These are phyloP conservation scores for Saccharomycopsis sp. DNA, from an alignment of 805 yeast species.

Conservation along the genomic window DNA sequence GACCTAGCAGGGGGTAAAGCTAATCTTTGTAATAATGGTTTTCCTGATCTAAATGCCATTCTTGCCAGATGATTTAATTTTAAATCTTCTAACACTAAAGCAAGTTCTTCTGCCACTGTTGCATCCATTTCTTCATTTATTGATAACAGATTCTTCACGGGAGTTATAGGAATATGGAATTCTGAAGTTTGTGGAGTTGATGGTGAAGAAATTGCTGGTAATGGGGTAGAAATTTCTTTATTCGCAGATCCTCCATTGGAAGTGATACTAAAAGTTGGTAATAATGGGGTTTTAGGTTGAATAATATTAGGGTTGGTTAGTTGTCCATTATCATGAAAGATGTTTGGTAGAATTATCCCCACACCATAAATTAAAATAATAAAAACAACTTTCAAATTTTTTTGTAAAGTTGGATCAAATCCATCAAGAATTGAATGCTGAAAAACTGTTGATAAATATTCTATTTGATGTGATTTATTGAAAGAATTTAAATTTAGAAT, in stretches of 20 bases:
- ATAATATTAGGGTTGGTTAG: neutral
- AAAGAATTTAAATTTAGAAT: neutral
- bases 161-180: too few species aligned
- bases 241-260: neutral
- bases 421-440: conserved; percentile 2
- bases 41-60: conserved; percentile 6
- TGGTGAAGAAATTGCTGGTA: neutral
- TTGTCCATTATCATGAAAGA: neutral
- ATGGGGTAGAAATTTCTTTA: neutral
- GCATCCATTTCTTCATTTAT: neutral
- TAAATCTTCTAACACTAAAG: neutral
- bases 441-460: conserved; percentile 10
- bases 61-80: neutral
- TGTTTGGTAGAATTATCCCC: conserved; percentile 12
- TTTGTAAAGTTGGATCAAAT: neutral
- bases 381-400: conserved; percentile 4
- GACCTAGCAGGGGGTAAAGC: conserved; percentile 12
- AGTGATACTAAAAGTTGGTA: neutral
- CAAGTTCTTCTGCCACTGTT: neutral
- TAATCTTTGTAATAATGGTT: conserved; percentile 11
- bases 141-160: too few species aligned
- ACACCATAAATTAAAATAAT: conserved; percentile 10
- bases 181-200: too few species aligned
- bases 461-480: conserved; percentile 3
- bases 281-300: neutral